Base-by-base conservation (phyloP, 1,284 basidiomycete genomes). In the Moesziomyces sp. region DNA sequence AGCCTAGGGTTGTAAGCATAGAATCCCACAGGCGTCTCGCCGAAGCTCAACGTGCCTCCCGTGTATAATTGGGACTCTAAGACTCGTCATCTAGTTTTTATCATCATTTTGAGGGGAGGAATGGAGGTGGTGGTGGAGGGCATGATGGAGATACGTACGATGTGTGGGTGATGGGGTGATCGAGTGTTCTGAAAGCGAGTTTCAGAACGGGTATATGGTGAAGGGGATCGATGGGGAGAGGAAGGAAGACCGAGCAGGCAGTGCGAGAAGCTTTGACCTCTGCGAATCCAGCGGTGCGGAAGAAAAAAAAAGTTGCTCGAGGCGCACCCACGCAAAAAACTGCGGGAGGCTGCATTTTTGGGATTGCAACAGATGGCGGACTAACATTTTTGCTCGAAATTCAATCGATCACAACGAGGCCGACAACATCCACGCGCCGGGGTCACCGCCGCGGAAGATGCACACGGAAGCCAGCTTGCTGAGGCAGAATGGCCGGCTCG, bases 61-160 rank as follows among this genome's bases (percentile, higher is more conserved):
- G 67, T 54, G 58, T 58, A 57, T 40, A 30, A 58, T 45, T 54
- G 67, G 66, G 60, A 59, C 54, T 55, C 77, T 79, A 76, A 79
- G 76, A 74, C 77, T 79, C 77, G 77, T 79, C 77, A 79, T 79
- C 77, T 79, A 79, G 71, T 73, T 52, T 61, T 58, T 59, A 40
- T 79, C 77, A 77, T 79, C 76, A 67, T 75, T 58, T 35, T 56
- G 42, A 24, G 24, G 16, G 24, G 44, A 26, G 30, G 33, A 18
- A 30, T 45, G 14, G 45, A 24, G 42, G 35, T 13, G 44, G 46
- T 5, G 23, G 24, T n/a, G 26, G 35, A 3, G 33, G 30, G 14
- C 11, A 38, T 40, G 21, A 7, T 43, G 19, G n/a, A 26, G 26
- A 46, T 63, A 63, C 66, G 52, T 69, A 69, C 66, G 28, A 49